phyloP scores from a whole-genome alignment of 345 rosid species.

The Excoecaria cochinchinensis region DNA sequence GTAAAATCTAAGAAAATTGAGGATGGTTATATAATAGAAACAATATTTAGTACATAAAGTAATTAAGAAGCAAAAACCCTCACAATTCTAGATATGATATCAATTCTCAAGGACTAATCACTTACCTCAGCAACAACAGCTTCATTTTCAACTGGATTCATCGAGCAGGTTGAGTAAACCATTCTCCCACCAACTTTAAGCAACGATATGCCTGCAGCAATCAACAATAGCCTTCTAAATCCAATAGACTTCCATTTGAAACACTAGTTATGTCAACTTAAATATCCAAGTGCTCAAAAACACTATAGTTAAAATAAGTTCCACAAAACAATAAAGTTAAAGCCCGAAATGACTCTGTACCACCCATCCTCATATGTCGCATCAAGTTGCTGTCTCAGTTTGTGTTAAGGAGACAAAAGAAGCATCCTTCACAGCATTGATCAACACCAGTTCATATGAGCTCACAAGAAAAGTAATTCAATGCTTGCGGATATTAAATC shows the following conservation, averaged over 20 bases:
- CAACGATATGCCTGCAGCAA: conserved; percentile 63
- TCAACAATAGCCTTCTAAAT: neutral
- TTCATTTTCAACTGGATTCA: conserved; percentile 97
- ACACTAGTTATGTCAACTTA: neutral
- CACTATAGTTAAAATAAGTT: neutral
- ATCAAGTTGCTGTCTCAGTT: neutral
- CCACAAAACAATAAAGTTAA: neutral
- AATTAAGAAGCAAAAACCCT: neutral
- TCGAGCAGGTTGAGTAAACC: conserved; percentile 97
- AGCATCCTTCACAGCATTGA: neutral
- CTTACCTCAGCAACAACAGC: conserved; percentile 96
- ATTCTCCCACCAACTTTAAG: conserved; percentile 95
- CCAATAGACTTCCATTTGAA: neutral
- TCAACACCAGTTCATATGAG: neutral
- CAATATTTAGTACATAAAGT: neutral
- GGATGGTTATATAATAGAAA: neutral
- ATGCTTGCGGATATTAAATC: neutral
- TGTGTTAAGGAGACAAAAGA: neutral
- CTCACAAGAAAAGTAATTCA: neutral
- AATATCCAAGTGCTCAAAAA: neutral
- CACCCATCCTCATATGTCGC: neutral
- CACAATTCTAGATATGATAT: neutral
- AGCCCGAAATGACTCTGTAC: neutral
- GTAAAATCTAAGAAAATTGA: conserved; percentile 50
- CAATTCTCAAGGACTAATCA: neutral